Evolutionary conservation across 2,329 filamentous ascomycete species (phyloP).

Genomic region (Penicillium freii): DNA sequence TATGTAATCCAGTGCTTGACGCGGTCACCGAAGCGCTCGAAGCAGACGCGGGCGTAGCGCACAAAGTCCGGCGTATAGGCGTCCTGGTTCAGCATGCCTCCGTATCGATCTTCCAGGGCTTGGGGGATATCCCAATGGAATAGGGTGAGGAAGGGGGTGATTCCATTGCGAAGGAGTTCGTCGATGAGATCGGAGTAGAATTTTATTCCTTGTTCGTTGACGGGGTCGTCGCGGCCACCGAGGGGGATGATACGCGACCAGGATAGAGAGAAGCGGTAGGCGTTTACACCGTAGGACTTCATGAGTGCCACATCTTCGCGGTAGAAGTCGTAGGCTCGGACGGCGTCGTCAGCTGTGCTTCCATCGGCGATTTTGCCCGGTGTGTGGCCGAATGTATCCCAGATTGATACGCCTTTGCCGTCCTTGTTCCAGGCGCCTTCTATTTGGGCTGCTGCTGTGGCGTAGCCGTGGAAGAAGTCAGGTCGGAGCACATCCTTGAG

Average conservation of each 20-base stretch:
- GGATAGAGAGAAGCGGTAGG: constrained; percentile 77
- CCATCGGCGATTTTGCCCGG: constrained; percentile 75
- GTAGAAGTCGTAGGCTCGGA: constrained; percentile 76
- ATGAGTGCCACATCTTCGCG: constrained; percentile 70
- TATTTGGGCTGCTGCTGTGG: constrained; percentile 55
- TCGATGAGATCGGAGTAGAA: constrained; percentile 75
- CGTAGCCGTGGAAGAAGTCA: constrained; percentile 33
- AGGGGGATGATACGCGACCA: constrained; percentile 74
- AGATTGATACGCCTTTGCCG: constrained; percentile 74
- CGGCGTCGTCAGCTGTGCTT: constrained; percentile 69
- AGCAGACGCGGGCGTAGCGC: constrained; percentile 71
- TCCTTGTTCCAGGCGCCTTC: constrained; percentile 71
- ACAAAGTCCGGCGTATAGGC: constrained; percentile 77
- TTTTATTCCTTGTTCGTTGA: constrained; percentile 73
- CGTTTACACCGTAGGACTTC: constrained; percentile 66
- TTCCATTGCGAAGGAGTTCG: constrained; percentile 68
- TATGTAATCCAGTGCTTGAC: constrained; percentile 84
- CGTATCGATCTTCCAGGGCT: constrained; percentile 71
- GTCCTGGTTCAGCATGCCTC: constrained; percentile 69
- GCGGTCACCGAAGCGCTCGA: constrained; percentile 66
- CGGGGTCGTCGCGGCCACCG: constrained; percentile 69
- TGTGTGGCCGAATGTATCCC: constrained; percentile 74
- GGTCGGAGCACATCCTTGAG: constrained; percentile 25
- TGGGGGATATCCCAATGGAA: constrained; percentile 83
- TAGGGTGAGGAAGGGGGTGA: constrained; percentile 73